These are phyloP conservation scores for Picochlorum sp. DNA, from an alignment of 139 green algal genomes.

Conservation along the genomic window DNA sequence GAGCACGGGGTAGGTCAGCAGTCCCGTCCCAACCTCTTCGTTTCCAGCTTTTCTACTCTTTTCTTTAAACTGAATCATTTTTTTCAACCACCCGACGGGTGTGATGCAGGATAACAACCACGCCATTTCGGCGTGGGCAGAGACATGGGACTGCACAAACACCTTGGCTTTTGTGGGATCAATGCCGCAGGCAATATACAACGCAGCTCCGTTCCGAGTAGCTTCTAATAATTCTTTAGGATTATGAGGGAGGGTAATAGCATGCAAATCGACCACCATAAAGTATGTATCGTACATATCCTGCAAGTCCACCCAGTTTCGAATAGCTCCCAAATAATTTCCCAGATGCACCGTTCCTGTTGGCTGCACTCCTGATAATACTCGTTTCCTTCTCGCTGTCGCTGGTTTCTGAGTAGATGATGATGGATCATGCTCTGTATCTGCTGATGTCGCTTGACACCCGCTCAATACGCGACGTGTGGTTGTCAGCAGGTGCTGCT, in stretches of 20 bases:
- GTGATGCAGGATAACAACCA: slow-evolving; percentile 91
- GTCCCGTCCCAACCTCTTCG: slow-evolving; percentile 68
- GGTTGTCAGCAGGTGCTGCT: too few species aligned
- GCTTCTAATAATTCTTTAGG: slow-evolving; percentile 65
- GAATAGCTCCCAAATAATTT: slow-evolving; percentile 97
- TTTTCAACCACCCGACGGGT: slow-evolving; percentile 88
- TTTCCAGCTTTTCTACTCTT: slow-evolving; percentile 73
- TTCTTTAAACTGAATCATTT: slow-evolving; percentile 99
- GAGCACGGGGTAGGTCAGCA: slow-evolving; percentile 97
- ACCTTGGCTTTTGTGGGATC: slow-evolving; percentile 67
- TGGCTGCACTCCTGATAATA: slow-evolving; percentile 93
- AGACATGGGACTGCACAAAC: slow-evolving; percentile 86
- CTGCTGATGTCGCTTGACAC: not conserved
- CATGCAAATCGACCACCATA: slow-evolving; percentile 95
- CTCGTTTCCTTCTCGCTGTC: slow-evolving; percentile 49
- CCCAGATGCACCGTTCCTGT: slow-evolving; percentile 92
- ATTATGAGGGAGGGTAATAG: slow-evolving; percentile 86
- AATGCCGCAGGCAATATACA: slow-evolving; percentile 90
- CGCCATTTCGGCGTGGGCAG: slow-evolving; percentile 83
- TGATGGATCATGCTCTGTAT: not conserved
- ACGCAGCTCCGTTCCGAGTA: slow-evolving; percentile 68
- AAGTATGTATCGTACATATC: slow-evolving; percentile 90
- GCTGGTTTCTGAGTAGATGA: not conserved
- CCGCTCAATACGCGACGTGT: not conserved
- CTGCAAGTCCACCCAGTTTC: slow-evolving; percentile 93